Evolutionary conservation across 2,329 filamentous ascomycete genomes (phyloP).

Genomic region (Parasarocladium wereldwijsianum): DNA sequence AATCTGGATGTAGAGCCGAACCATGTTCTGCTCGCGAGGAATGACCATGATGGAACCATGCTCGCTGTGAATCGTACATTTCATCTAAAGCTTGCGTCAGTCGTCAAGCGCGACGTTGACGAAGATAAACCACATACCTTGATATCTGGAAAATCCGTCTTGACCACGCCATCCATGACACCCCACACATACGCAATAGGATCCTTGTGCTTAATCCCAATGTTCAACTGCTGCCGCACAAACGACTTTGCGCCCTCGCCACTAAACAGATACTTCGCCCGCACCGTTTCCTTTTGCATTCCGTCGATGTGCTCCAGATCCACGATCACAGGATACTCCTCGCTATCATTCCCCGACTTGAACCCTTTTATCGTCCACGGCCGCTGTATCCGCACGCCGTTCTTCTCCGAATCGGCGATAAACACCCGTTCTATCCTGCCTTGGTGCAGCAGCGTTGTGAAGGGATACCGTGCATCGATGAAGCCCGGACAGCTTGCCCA

Average conservation of each 20-base stretch:
- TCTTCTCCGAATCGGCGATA: conserved; percentile 48
- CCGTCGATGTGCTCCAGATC: conserved; percentile 65
- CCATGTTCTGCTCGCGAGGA: conserved; percentile 53
- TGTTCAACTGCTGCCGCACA: conserved; percentile 48
- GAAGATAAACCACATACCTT: conserved; percentile 29
- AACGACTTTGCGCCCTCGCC: conserved; percentile 57
- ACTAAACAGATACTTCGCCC: conserved; percentile 56
- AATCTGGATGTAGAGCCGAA: conserved; percentile 56
- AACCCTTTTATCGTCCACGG: conserved; percentile 52
- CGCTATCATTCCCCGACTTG: conserved; percentile 36
- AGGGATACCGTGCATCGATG: conserved; percentile 56
- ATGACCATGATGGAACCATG: conserved; percentile 70
- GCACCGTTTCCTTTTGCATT: conserved; percentile 48
- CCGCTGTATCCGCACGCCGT: conserved; percentile 44
- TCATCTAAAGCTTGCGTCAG: conserved; percentile 29
- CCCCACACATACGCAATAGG: conserved; percentile 61
- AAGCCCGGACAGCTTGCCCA: conserved; percentile 78
- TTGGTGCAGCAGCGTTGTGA: conserved; percentile 58
- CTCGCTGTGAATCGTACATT: conserved; percentile 62
- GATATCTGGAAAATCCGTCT: conserved; percentile 65
- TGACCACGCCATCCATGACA: conserved; percentile 59
- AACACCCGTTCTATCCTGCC: conserved; percentile 58
- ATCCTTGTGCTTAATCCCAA: conserved; percentile 58
- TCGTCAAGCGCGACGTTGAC: neutral
- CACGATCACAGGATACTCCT: conserved; percentile 70